Base-by-base conservation (phyloP, 192 early-diverging fungal species). In the Diversispora epigaea region DNA sequence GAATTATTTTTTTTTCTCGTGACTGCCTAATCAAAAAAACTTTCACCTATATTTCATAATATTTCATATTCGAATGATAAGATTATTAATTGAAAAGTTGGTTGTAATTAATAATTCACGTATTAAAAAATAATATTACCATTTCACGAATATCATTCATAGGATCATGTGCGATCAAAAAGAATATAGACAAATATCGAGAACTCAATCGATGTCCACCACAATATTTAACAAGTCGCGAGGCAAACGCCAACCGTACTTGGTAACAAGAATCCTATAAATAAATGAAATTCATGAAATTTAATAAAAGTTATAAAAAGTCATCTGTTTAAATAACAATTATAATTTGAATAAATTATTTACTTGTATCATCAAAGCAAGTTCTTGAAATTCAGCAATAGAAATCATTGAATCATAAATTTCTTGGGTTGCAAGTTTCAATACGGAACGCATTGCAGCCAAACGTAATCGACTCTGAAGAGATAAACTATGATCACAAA, bases 101-200 rank as follows among this genome's bases (percentile, higher is more conserved):
- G 6, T 56, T 56, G n/a, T 8, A 8, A 19, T 56, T 15, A 3
- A 56, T 19, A 55, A 55, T 55, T 61, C 19, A 32, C 12, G 22
- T 32, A 32, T 14, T 32, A 12, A 86, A 87, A 19, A 83, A 89
- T 66, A 81, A 77, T n/a, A 76, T 86, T 76, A 85, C 87, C 57
- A 89, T 90, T 61, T 82, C 79, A 72, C 79, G 85, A 67, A 96
- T 86, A 0, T 84, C 86, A 1, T 77, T 56, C 69, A 96, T 94
- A 0, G 94, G 93, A 47, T 99, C 97, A 74, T 95, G 90, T 0
- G 95, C 97, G 6, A 87, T 89, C 57, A 99, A 77, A 71, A 94
- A 88, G 52, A 96, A 61, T 7, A 90, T 77, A 15, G 91, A 80
- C 22, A 91, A 78, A 73, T 90, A 96, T 2, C 94, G 87, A 61